Conservation (phyloP, 2,329 filamentous ascomycete genomes). For the Fusarium sterilihyphosum region DNA sequence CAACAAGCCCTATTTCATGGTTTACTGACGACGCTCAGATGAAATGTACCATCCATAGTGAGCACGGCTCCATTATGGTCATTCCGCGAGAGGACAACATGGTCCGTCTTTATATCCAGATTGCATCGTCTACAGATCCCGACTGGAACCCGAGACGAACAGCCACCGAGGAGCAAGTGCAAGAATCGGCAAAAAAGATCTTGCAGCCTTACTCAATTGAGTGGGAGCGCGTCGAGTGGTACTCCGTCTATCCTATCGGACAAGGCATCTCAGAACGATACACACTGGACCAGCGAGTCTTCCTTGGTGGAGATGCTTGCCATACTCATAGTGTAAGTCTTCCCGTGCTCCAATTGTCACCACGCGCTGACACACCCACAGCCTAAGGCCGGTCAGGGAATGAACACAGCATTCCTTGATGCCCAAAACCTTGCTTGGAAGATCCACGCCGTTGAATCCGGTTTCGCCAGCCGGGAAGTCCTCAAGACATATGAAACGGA, state of each 20-base stretch:
- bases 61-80: conserved; percentile 80
- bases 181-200: conserved; percentile 72
- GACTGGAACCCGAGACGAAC: conserved; percentile 71
- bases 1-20: background rate
- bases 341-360: conserved; percentile 46
- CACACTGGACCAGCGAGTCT: conserved; percentile 74
- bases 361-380: conserved; percentile 50
- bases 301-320: conserved; percentile 80
- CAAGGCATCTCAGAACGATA: conserved; percentile 77
- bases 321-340: conserved; percentile 77
- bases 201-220: conserved; percentile 73
- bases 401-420: conserved; percentile 83
- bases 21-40: conserved; percentile 63
- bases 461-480: conserved; percentile 78
- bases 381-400: conserved; percentile 82
- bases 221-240: conserved; percentile 77
- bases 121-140: conserved; percentile 68
- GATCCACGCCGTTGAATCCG: conserved; percentile 87
- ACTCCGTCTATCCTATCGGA: conserved; percentile 79
- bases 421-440: conserved; percentile 96
- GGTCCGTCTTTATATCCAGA: conserved; percentile 77
- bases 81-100: conserved; percentile 77
- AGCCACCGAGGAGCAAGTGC: conserved; percentile 71
- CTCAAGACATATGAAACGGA: conserved; percentile 89
- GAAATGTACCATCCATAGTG: conserved; percentile 80